These are phyloP conservation scores for Chenopodium quinoa DNA, from an alignment of 148 eudicot genomes.

Conservation along the genomic window DNA sequence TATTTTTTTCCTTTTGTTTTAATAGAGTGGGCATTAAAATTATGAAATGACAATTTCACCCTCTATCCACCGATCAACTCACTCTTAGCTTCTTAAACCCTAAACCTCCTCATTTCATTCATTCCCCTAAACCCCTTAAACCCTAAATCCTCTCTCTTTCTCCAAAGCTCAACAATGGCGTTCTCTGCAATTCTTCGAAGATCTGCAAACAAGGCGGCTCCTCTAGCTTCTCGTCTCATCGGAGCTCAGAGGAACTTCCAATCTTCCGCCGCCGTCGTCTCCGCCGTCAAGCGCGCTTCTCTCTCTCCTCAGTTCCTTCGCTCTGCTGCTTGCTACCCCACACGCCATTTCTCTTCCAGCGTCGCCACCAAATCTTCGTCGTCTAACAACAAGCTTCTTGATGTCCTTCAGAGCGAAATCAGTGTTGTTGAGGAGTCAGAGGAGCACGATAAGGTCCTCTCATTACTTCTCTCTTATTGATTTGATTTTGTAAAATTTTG, in stretches of 20 bases:
- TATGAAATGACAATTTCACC: conserved; percentile 4
- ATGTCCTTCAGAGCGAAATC: conserved; percentile 54
- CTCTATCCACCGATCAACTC: background rate
- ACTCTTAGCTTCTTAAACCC: conserved; percentile 16
- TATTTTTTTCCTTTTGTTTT: no score
- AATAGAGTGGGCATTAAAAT: no score
- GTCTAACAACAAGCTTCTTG: conserved; percentile 41
- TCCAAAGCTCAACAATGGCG: conserved; percentile 46
- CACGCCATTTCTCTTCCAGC: conserved; percentile 25
- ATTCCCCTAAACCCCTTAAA: conserved; percentile 17
- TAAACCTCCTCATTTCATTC: conserved; percentile 2
- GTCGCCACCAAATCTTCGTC: background rate
- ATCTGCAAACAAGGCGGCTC: conserved; percentile 41
- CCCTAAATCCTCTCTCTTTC: conserved; percentile 16
- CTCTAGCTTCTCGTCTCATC: conserved; percentile 39
- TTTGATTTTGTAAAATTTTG: background rate
- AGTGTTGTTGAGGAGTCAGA: conserved; percentile 48
- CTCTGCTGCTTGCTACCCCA: conserved; percentile 18
- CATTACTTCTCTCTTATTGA: background rate
- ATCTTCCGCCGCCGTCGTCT: conserved; percentile 30
- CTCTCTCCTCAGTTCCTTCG: conserved; percentile 31
- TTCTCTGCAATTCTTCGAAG: conserved; percentile 43
- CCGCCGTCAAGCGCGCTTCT: conserved; percentile 34
- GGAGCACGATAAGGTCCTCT: conserved; percentile 33
- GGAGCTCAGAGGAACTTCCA: conserved; percentile 38